Evolutionary conservation across 1,284 basidiomycete genomes (phyloP), one percentile per base, ranked within the genome.

Genomic region (Sporisorium sorghi): DNA sequence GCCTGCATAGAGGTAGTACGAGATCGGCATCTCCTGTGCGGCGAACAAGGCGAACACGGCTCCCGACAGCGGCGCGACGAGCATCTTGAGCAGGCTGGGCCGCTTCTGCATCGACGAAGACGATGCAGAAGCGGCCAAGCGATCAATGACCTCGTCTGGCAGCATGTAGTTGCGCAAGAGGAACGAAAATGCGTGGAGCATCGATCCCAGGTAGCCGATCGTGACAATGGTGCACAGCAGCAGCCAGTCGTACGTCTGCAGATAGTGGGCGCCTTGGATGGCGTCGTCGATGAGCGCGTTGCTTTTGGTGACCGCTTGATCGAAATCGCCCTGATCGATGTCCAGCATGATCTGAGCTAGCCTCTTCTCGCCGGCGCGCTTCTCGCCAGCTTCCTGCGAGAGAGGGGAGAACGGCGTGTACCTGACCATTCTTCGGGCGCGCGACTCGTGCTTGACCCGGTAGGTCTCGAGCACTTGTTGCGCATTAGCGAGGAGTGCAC

Each of bases 191-290:
- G 79, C 74, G 56, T 85, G 83, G 8, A 82, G 23, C 28, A 90
- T 90, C 89, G 93, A 94, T 47, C 93, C 93, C 0, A 88, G 79
- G 83, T 95, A 95, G 5, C 92, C 92, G 5, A 87, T 76, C 2
- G 88, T 88, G 50, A 93, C 91, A 62, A 94, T 89, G 1, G 83
- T 85, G 24, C 90, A 88, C 26, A 95, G 89, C 44, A 93, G 85
- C 30, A 89, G 87, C 43, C 92, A 90, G 79, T 95, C 92, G 81
- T 94, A 91, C 28, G 92, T 93, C 84, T 94, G 91, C 6, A 95
- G 87, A 82, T 95, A 95, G 46, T 89, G 88, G 21, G 93, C 86
- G 0, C 93, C 93, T 49, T 87, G 85, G 3, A 94, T 86, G 3
- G 88, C 87, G 15, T 86, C 78, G 32, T 87, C 78, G 56, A 92